Evolutionary conservation across 257 asterid species (phyloP).

Genomic region (Gardenia jasminoides): DNA sequence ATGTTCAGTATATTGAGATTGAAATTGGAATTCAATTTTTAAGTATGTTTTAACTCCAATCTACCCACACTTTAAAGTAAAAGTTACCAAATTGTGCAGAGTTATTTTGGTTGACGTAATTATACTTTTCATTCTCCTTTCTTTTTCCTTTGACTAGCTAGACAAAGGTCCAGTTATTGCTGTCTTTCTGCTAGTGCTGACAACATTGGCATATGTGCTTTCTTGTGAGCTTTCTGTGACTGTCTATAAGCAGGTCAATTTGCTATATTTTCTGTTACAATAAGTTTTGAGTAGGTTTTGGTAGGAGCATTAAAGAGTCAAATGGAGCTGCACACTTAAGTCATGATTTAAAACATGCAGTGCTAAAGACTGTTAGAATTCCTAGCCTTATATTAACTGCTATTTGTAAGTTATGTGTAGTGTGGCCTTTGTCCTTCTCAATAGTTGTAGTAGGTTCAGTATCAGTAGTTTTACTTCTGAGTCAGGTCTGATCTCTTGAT

Average conservation of each 20-base stretch:
- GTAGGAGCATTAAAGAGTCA: background rate
- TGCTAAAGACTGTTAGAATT: background rate
- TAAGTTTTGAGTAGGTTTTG: background rate
- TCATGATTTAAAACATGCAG: background rate
- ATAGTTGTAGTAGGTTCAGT: background rate
- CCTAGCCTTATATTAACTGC: background rate
- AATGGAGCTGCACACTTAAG: background rate
- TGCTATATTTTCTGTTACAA: background rate
- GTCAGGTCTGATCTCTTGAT: slow-evolving; percentile 15
- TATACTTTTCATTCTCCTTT: background rate
- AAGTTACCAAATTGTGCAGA: background rate
- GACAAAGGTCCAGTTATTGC: background rate
- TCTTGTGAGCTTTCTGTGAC: background rate
- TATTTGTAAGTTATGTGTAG: background rate
- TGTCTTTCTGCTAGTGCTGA: background rate
- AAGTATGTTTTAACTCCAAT: background rate
- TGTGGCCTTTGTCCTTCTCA: background rate
- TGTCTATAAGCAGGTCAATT: background rate
- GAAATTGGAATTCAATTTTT: too few species aligned
- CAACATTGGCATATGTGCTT: background rate
- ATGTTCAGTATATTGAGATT: too few species aligned
- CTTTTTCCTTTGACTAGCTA: background rate
- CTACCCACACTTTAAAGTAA: too few species aligned
- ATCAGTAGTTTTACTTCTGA: background rate
- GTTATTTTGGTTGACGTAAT: background rate